A percentile compares a stretch with the other conserved stretches of the same genome.
phyloP scores from a whole-genome alignment of 2,329 filamentous ascomycete genomes.

The Neopestalotiopsis clavispora region DNA sequence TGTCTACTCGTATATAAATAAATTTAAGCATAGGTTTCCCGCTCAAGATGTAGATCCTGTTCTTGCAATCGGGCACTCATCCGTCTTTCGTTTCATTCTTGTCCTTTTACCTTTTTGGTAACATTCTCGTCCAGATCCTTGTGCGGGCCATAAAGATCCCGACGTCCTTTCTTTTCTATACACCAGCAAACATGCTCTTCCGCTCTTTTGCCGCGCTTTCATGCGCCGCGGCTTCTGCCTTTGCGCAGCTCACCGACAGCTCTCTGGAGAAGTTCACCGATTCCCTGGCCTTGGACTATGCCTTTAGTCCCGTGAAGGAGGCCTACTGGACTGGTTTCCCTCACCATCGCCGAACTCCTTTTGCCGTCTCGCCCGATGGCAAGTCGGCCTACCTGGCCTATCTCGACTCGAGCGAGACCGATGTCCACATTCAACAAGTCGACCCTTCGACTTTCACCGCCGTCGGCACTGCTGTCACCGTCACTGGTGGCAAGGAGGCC shows the following conservation, averaged over 20 bases:
- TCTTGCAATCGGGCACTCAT: not conserved
- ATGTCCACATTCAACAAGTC: constrained; percentile 62
- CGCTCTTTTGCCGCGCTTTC: constrained; percentile 8
- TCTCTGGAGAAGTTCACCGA: constrained; percentile 40
- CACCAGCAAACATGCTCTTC: constrained; percentile 5
- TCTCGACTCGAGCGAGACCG: constrained; percentile 58
- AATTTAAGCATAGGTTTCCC: constrained; percentile 3
- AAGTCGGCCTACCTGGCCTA: constrained; percentile 65
- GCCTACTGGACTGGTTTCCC: constrained; percentile 66
- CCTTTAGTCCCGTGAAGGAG: constrained; percentile 62
- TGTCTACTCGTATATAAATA: constrained; percentile 3
- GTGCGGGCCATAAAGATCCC: constrained; percentile 15
- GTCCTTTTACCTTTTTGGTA: not conserved
- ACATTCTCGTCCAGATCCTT: constrained; percentile 12
- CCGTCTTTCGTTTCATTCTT: constrained; percentile 3
- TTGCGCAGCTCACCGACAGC: constrained; percentile 19
- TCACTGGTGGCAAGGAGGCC: constrained; percentile 61
- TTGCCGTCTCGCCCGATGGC: constrained; percentile 65
- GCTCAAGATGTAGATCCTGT: constrained; percentile 8
- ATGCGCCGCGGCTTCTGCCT: constrained; percentile 5
- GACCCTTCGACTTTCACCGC: constrained; percentile 58
- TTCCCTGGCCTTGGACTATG: constrained; percentile 50
- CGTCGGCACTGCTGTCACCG: constrained; percentile 54
- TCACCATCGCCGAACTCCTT: constrained; percentile 66
- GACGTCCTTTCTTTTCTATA: constrained; percentile 4